A percentile compares a stretch with the other conserved stretches of the same genome.
These are phyloP conservation scores for Solanum okadae DNA, from an alignment of 257 asterid species.

Conservation along the genomic window DNA sequence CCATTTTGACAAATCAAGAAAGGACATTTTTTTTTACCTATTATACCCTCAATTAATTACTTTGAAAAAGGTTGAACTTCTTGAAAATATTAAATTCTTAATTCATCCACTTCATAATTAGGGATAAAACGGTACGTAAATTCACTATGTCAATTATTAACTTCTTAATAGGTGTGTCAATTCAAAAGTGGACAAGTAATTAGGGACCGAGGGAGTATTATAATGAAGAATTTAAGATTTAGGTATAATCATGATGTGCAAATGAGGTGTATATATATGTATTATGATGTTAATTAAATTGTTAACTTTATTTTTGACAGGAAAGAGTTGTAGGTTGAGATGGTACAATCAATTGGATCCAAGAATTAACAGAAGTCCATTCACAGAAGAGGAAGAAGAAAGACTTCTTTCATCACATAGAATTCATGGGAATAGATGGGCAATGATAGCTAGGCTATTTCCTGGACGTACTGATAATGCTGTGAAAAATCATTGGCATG, in stretches of 20 bases:
- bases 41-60: too few species aligned
- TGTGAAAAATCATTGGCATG: conserved; percentile 94
- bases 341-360: conserved; percentile 95
- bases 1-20: too few species aligned
- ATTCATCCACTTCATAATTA: too few species aligned
- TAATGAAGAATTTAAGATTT: not conserved
- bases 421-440: conserved; percentile 84
- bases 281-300: not conserved
- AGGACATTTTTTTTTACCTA: too few species aligned
- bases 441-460: conserved; percentile 69
- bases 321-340: conserved; percentile 89
- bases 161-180: too few species aligned
- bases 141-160: too few species aligned
- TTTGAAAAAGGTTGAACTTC: too few species aligned
- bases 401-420: conserved; percentile 68
- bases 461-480: conserved; percentile 93
- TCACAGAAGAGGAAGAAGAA: conserved; percentile 84
- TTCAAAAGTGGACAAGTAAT: too few species aligned
- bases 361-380: conserved; percentile 68
- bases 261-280: not conserved
- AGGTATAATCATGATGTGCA: not conserved
- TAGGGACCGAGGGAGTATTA: too few species aligned
- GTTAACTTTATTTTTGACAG: conserved; percentile 15
- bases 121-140: too few species aligned
- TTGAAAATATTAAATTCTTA: too few species aligned